A percentile compares a stretch with the other conserved stretches of the same genome.
These are phyloP conservation scores for Geoglossum cookeanum DNA, from an alignment of 2,329 filamentous ascomycete genomes.

Conservation along the genomic window DNA sequence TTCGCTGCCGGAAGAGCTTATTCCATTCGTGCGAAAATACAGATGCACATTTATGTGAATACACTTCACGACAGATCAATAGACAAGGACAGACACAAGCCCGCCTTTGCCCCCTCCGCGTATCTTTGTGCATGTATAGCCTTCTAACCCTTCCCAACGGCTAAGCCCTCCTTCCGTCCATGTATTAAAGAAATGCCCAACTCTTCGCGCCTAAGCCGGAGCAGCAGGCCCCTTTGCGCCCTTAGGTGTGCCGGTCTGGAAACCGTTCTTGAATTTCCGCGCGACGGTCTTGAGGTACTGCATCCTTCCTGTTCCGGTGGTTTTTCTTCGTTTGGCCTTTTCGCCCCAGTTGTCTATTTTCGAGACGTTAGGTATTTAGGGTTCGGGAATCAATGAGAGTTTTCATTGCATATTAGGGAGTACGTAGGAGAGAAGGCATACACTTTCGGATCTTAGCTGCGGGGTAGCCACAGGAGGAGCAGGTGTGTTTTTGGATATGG, in stretches of 20 bases:
- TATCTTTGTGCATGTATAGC: no score
- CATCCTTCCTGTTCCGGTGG: conserved; percentile 90
- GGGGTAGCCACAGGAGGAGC: conserved; percentile 89
- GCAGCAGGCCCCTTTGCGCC: conserved; percentile 47
- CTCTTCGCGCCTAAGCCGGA: no score
- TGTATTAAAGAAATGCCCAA: no score
- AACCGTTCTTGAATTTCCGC: conserved; percentile 93
- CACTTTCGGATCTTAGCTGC: conserved; percentile 95
- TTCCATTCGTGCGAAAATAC: no score
- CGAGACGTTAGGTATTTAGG: conserved; percentile 11
- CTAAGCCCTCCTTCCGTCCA: no score
- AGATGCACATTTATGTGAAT: no score
- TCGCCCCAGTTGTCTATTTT: conserved; percentile 91
- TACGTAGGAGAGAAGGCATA: conserved; percentile 38
- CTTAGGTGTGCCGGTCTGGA: conserved; percentile 80
- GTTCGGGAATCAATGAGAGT: no score
- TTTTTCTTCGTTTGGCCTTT: conserved; percentile 99
- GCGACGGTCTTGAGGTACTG: conserved; percentile 83
- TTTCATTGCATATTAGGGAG: not conserved
- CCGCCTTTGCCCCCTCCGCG: no score
- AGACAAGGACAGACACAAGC: no score
- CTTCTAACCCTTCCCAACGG: not conserved
- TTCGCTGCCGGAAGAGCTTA: no score
- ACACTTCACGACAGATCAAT: no score
- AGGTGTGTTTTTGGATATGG: conserved; percentile 99